A percentile compares a stretch with the other conserved stretches of the same genome.
phyloP scores from a whole-genome alignment of 2,329 filamentous ascomycete species.

The Neospermospora avenae region DNA sequence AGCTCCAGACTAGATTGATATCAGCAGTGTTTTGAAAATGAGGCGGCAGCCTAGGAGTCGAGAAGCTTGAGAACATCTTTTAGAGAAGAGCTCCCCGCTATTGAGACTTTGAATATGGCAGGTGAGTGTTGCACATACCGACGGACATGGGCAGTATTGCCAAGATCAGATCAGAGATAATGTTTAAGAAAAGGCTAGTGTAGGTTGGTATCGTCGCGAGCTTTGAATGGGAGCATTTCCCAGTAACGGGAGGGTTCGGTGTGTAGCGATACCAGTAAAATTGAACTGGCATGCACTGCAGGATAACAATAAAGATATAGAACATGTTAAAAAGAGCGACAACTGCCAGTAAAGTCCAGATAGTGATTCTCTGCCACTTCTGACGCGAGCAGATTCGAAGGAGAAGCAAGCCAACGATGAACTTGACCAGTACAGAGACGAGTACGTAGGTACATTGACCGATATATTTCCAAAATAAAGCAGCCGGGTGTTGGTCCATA shows the following conservation, averaged over 20 bases:
- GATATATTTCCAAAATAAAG: conserved; percentile 28
- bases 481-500: conserved; percentile 5
- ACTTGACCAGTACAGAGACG: conserved; percentile 37
- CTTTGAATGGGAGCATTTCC: conserved; percentile 31
- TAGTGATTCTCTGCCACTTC: conserved; percentile 31
- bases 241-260: conserved; percentile 14
- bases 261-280: conserved; percentile 37
- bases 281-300: conserved; percentile 36
- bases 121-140: no score
- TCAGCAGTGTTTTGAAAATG: no score
- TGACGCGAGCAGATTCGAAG: conserved; percentile 31
- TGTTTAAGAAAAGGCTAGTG: conserved; percentile 38
- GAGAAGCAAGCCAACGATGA: conserved; percentile 37
- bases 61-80: no score
- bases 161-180: conserved; percentile 38
- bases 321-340: conserved; percentile 36
- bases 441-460: conserved; percentile 36
- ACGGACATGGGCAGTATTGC: conserved; percentile 39
- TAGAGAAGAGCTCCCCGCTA: no score
- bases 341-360: conserved; percentile 32
- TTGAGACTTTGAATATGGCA: no score
- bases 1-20: conserved; percentile 40
- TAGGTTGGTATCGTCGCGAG: conserved; percentile 35
- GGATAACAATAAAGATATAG: conserved; percentile 36
- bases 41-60: no score